These are phyloP conservation scores for Aspergillus heteromorphus DNA, from an alignment of 495 filamentous ascomycete genomes.

Conservation along the genomic window DNA sequence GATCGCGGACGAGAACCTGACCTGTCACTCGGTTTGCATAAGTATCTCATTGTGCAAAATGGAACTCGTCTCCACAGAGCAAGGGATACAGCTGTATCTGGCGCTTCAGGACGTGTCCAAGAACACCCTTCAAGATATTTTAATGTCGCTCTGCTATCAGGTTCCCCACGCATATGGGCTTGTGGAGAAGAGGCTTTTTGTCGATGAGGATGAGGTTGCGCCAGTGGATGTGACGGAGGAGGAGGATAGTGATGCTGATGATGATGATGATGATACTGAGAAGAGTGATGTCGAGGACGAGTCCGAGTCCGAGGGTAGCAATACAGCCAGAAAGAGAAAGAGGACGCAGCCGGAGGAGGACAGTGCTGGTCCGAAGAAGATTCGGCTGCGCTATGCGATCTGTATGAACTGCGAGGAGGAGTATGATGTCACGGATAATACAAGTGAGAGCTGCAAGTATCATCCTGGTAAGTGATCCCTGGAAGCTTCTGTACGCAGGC, in stretches of 20 bases:
- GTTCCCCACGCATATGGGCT: background rate
- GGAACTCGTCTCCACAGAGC: background rate
- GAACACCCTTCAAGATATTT: background rate
- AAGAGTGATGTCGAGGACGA: too few species aligned
- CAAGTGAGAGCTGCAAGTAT: background rate
- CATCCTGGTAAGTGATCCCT: constrained; percentile 4
- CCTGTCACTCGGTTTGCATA: too few species aligned
- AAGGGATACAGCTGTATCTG: background rate
- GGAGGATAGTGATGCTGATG: background rate
- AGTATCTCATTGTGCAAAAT: too few species aligned
- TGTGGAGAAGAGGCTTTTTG: background rate
- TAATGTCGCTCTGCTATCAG: background rate
- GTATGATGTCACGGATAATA: constrained; percentile 3
- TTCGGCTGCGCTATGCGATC: background rate
- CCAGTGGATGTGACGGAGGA: background rate
- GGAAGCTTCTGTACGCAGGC: too few species aligned
- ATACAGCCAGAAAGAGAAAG: background rate
- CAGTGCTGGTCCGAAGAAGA: background rate
- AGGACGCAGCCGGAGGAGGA: too few species aligned
- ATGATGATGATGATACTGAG: background rate
- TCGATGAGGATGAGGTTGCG: background rate
- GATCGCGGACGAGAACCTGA: too few species aligned
- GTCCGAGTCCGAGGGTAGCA: too few species aligned
- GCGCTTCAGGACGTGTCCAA: background rate
- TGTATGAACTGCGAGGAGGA: background rate